Evolutionary conservation across 2,329 filamentous ascomycete species (phyloP).

Genomic region (Epichloe scottii): DNA sequence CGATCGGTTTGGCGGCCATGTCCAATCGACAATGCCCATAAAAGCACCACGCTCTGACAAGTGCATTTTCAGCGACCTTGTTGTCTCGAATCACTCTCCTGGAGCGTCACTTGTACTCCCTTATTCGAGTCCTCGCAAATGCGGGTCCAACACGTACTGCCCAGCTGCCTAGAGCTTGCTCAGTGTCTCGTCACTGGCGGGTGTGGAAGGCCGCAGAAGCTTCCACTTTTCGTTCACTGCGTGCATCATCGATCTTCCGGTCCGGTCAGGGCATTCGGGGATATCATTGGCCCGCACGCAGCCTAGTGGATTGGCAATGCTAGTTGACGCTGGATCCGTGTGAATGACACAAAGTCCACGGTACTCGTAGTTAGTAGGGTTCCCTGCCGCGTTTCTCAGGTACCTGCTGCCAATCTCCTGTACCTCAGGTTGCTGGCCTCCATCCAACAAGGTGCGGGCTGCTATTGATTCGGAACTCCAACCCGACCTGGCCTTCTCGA

Average conservation of each 20-base stretch:
- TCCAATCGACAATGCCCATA: too few species aligned
- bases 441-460: background rate
- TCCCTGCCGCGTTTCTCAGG: background rate
- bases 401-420: background rate
- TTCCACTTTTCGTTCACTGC: constrained; percentile 7
- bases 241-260: constrained; percentile 26
- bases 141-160: constrained; percentile 1
- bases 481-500: constrained; percentile 12
- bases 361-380: background rate
- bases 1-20: background rate
- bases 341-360: constrained; percentile 4
- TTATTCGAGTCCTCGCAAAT: background rate
- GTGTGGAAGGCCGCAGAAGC: constrained; percentile 4
- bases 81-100: background rate
- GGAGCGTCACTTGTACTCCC: background rate
- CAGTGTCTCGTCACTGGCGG: background rate
- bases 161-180: constrained; percentile 4
- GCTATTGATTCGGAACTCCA: constrained; percentile 1
- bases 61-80: background rate
- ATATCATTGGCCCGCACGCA: constrained; percentile 22
- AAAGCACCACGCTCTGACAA: background rate
- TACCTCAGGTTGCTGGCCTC: too few species aligned
- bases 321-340: background rate
- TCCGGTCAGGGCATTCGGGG: constrained; percentile 15
- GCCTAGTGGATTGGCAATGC: constrained; percentile 7